Evolutionary conservation across 2,329 filamentous ascomycete genomes (phyloP), one percentile per base, ranked within the genome.

Genomic region (Fusarium sp.): DNA sequence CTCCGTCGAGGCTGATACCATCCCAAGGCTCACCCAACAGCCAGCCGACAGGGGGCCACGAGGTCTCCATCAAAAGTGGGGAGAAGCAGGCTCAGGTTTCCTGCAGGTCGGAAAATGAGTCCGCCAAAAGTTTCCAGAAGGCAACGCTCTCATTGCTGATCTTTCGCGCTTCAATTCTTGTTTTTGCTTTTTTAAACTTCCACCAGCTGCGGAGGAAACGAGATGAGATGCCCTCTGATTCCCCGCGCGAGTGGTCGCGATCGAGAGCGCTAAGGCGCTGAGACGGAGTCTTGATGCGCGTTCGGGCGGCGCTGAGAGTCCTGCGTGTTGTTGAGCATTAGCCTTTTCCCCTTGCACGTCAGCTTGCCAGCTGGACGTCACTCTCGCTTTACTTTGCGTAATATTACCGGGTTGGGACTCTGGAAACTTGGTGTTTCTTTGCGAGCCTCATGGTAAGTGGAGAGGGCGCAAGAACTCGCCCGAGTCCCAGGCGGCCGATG

Each of bases 81-180:
- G 60, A 38, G 42, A 3, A 16, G 31, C n/a, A 8, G 31, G 47
- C 27, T 60, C 27, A 45, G 64, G 47, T 42, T 50, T 38, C 54
- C 63, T 60, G 45, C 47, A n/a, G n/a, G 58, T 64, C 47, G 61
- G 61, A 57, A 63, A 31, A 63, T 40, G 61, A 63, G 33, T 69
- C 68, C 63, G 65, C 47, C 56, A 65, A 61, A 69, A 42, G 62
- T 66, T 74, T 74, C 72, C 59, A 74, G 74, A 74, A 64, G 36
- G 47, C 47, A 65, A 68, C 52, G 61, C 22, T 66, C 38, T 52
- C 36, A 56, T 11, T 42, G 40, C 29, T 60, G 62, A 57, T 69
- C 74, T 63, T 63, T 66, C 29, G 56, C 38, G 33, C 50, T 35
- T 56, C 9, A 29, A 47, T 50, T 25, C 31, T 45, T 54, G 61